Evolutionary conservation across 2,329 filamentous ascomycete genomes (phyloP), one percentile per base, ranked within the genome.

Genomic region (Epichloe festucae): DNA sequence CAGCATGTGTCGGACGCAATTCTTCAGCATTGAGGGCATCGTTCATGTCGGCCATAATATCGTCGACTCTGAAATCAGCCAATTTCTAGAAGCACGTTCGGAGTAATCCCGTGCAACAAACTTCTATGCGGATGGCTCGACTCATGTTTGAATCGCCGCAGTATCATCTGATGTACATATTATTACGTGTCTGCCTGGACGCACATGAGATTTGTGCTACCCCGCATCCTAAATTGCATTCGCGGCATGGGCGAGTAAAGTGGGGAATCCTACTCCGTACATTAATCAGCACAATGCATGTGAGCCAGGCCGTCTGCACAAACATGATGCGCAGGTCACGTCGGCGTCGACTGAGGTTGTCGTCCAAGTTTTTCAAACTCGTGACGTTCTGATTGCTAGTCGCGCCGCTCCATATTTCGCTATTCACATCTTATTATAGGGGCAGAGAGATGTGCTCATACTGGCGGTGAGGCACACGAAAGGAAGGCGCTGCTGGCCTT

Each of bases 241-340:
- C 21, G 53, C 51, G 53, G 51, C 52, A 49, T 55, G 51, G 50
- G 53, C 53, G 48, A 46, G 46, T 52, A 49, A 38, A 15, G 40
- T 6, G 17, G 36, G 35, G 50, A 53, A 52, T 49, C 31, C 50
- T 19, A 39, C 19, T 19, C 19, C 19, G 21, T 21, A 21, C 48
- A 48, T 39, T 8, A 27, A 48, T 39, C n/a, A 27, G 34, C 41
- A 46, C 41, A 34, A 42, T 46, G 31, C 17, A 44, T 42, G 27
- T 31, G 7, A 31, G 27, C 27, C 27, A 10, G 8, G 38, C 17
- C 36, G n/a, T 31, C 19, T 48, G 46, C 46, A 40, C 46, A 14
- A 38, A 27, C 23, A 23, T 23, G 23, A 23, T 23, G 23, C 5
- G 23, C 23, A 23, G 23, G 23, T 23, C 23, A 23, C 6, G 46